Conservation (phyloP, 164 flowering plant genomes). For the Protea cynaroides region DNA sequence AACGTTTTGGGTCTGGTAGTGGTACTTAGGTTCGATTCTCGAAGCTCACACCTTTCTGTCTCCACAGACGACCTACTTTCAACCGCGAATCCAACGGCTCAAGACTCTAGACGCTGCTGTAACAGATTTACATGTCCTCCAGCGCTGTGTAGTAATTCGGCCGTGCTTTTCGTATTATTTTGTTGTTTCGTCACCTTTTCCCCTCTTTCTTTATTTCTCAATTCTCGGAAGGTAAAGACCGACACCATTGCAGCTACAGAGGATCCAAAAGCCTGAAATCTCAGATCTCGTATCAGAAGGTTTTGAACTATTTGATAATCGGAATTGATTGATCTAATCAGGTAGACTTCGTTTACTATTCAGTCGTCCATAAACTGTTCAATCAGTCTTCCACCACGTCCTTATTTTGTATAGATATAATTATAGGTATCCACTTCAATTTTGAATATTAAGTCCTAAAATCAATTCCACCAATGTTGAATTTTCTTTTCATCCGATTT, state of each 20-base stretch:
- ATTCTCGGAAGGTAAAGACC: neutral
- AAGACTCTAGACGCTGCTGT: neutral
- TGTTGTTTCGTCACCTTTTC: neutral
- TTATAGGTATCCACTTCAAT: neutral
- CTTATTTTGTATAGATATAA: too few species aligned
- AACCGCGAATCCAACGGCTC: conserved; percentile 1
- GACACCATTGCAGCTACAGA: conserved; percentile 1
- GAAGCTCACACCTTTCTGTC: too few species aligned
- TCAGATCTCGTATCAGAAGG: conserved; percentile 2
- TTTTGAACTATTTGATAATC: neutral
- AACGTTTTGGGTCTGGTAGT: too few species aligned
- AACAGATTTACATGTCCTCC: neutral
- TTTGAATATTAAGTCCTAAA: neutral
- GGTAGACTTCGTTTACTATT: neutral
- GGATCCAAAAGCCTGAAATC: neutral
- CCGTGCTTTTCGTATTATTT: neutral
- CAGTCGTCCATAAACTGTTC: neutral
- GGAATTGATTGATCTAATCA: neutral
- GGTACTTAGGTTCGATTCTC: too few species aligned
- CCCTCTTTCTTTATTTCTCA: neutral
- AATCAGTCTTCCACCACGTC: neutral
- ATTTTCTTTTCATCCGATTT: neutral
- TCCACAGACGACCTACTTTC: too few species aligned
- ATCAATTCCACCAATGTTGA: neutral
- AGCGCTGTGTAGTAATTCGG: neutral